Conservation (phyloP, 2,329 filamentous ascomycete genomes). For the Intubia oerlemansii region DNA sequence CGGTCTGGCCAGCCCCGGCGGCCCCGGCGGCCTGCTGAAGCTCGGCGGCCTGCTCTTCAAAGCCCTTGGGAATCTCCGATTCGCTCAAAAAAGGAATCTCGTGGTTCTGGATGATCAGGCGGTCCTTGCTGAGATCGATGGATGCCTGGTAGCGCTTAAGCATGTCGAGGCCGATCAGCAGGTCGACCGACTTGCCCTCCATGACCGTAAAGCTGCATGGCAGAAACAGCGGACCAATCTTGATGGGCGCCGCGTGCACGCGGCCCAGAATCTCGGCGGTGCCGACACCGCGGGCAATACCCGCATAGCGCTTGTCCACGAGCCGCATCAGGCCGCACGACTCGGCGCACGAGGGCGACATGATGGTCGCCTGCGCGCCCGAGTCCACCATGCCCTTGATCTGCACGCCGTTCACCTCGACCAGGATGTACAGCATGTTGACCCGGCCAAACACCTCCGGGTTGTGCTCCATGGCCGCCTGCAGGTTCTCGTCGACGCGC, state of each 20-base stretch:
- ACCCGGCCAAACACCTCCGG: conserved; percentile 93
- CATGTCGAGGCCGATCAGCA: conserved; percentile 89
- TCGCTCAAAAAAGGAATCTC: conserved; percentile 83
- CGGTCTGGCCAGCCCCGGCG: too few species aligned
- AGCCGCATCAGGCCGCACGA: conserved; percentile 90
- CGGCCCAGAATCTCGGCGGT: conserved; percentile 88
- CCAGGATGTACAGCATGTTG: conserved; percentile 89
- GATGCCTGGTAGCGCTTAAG: conserved; percentile 85
- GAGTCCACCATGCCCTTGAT: conserved; percentile 96
- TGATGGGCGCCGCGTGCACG: conserved; percentile 88
- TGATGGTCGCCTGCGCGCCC: conserved; percentile 93
- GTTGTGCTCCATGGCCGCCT: conserved; percentile 92
- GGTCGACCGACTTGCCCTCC: conserved; percentile 92
- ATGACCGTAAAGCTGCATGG: conserved; percentile 97
- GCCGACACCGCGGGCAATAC: conserved; percentile 81
- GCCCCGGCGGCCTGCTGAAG: conserved; percentile 14
- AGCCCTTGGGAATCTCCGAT: conserved; percentile 76
- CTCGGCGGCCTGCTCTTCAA: conserved; percentile 48
- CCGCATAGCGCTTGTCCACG: conserved; percentile 78
- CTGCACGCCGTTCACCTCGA: conserved; percentile 79
- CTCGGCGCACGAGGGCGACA: conserved; percentile 86
- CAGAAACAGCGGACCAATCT: conserved; percentile 69
- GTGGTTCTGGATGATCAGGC: conserved; percentile 69
- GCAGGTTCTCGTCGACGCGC: conserved; percentile 81
- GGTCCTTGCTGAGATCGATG: conserved; percentile 71